Conservation (phyloP, 169 alveolate species). For the Neospora caninum region DNA sequence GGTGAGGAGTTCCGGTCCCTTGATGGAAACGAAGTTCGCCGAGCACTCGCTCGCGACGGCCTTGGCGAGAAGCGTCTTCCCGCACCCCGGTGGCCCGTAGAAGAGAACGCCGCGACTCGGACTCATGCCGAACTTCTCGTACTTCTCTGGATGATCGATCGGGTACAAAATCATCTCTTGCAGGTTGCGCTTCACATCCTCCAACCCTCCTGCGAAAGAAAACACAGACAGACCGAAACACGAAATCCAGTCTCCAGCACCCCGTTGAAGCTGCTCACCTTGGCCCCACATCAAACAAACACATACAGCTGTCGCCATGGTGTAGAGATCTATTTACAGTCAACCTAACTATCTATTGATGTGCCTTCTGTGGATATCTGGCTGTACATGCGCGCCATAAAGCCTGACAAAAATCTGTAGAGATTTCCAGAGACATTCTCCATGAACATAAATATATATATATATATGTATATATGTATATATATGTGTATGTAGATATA, state of each 20-base stretch:
- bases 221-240: background rate
- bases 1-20: slow-evolving; percentile 98
- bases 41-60: slow-evolving; percentile 94
- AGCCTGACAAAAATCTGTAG: too few relatives aligned
- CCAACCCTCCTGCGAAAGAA: slow-evolving; percentile 60
- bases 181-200: slow-evolving; percentile 83
- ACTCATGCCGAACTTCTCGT: slow-evolving; percentile 95
- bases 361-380: too few relatives aligned
- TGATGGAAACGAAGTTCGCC: slow-evolving; percentile 98
- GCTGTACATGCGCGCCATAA: too few relatives aligned
- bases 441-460: too few relatives aligned
- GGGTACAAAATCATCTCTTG: slow-evolving; percentile 98
- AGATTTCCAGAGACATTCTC: too few relatives aligned
- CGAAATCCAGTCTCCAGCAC: slow-evolving; percentile 73
- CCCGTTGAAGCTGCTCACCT: too few relatives aligned
- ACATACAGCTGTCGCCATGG: too few relatives aligned
- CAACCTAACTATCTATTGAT: too few relatives aligned
- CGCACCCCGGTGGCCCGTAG: slow-evolving; percentile 99
- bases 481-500: too few relatives aligned
- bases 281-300: too few relatives aligned
- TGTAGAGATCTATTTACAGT: too few relatives aligned
- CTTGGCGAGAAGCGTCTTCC: slow-evolving; percentile 93
- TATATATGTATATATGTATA: too few relatives aligned
- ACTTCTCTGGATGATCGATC: slow-evolving; percentile 93
- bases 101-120: slow-evolving; percentile 99